Percentiles rank a stretch among this genome's conserved stretches.
These are phyloP conservation scores for Pseudogymnoascus sp. DNA, from an alignment of 2,329 filamentous ascomycete species.

Conservation along the genomic window DNA sequence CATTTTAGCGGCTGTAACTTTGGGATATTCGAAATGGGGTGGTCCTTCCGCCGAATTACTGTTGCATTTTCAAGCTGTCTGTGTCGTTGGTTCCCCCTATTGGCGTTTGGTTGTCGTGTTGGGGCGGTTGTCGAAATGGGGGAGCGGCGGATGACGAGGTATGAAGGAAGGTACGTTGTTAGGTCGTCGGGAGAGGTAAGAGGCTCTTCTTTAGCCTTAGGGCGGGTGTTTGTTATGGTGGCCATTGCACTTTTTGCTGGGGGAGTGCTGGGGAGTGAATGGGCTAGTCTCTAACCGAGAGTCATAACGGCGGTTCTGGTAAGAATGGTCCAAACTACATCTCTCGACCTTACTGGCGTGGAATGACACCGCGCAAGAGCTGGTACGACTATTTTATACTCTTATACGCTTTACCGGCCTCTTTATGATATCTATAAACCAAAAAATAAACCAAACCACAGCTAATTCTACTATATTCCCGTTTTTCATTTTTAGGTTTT, in stretches of 20 bases:
- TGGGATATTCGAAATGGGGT: not conserved
- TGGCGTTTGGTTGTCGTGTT: not conserved
- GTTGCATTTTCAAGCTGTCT: not conserved
- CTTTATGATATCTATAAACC: not conserved
- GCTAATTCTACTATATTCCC: not conserved
- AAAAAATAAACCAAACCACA: not conserved
- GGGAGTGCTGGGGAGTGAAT: not conserved
- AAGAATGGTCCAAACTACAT: not conserved
- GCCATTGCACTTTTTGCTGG: not conserved
- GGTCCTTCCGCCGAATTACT: not conserved
- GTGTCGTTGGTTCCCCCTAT: not conserved
- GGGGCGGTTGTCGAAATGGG: not conserved
- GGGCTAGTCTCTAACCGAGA: not conserved
- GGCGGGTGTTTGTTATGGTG: not conserved
- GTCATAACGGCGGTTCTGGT: not conserved
- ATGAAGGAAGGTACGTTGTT: conserved; percentile 3
- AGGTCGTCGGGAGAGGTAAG: not conserved
- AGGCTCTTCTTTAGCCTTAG: not conserved
- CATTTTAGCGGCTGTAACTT: not conserved
- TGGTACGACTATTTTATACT: not conserved
- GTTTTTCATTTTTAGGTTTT: not conserved
- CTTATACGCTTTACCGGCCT: not conserved
- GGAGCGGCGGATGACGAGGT: not conserved
- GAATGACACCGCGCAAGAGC: not conserved
- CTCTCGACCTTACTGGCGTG: not conserved